Base-by-base conservation (phyloP, 345 rosid genomes). In the Citrus unshiu region DNA sequence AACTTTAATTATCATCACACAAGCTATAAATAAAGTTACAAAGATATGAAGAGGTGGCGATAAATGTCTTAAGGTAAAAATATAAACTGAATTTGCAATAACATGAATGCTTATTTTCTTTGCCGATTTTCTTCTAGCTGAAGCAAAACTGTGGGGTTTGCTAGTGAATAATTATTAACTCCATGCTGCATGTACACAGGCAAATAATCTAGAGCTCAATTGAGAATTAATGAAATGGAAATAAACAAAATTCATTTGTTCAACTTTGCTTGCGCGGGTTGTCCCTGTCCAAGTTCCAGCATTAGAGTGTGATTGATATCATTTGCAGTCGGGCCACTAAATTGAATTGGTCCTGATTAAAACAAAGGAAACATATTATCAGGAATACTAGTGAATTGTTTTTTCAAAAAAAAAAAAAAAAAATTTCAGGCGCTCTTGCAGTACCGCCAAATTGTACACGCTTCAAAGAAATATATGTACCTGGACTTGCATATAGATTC, bases 401-500 rank as follows among this genome's bases (percentile, higher is more conserved):
- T 43, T 9, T 40, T 40, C 0, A 3, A 32, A 10, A 10, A 10
- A 43, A 9, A 39, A n/a, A 10, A 10, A 10, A 43, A 9, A 39
- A 39, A 7, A 43, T 3, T 12, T 46, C 51, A 46, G 51, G 51
- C 18, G 18, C 1, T 30, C n/a, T 30, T 35, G 25, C 70, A 66
- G 24, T 21, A 21, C 35, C 13, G 13, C 24, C 4, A 37, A 6
- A 1, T 2, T 2, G 29, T 22, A 9, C 57, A 51, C 2, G 58
- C 12, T 59, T 9, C 9, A 34, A 18, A 29, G 68, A 64, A 18
- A 7, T 16, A 5, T 7, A 18, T 22, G 0, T 49, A 83, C 86
- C 88, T 63, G 88, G 88, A 81, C 88, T 81, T 6, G 76, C 19
- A 60, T 83, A 85, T 30, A 79, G 82, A 73, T 85, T 83, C 81